These are phyloP conservation scores for Aspergillus carlsbadensis DNA, from an alignment of 495 filamentous ascomycete species.

Conservation along the genomic window DNA sequence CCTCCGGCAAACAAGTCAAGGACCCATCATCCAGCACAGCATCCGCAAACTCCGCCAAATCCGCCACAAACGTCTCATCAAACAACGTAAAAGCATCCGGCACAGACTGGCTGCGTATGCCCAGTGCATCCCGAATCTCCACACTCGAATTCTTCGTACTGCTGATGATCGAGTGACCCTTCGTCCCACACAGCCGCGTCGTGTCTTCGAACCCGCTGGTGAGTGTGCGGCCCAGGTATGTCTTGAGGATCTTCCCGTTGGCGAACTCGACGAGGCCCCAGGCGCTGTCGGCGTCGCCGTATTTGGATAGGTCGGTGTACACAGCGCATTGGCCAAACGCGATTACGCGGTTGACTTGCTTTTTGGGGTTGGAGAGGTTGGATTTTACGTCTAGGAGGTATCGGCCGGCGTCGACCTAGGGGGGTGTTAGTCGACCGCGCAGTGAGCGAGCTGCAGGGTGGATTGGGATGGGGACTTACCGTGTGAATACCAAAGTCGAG, in stretches of 20 bases:
- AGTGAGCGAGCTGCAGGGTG: background rate
- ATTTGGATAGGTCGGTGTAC: slow-evolving; percentile 2
- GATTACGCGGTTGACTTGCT: slow-evolving; percentile 8
- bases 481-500: slow-evolving; percentile 2
- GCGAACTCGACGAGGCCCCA: slow-evolving; percentile 4
- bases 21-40: background rate
- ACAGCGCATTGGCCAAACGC: background rate
- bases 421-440: background rate
- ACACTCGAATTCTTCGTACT: background rate
- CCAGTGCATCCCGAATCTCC: background rate
- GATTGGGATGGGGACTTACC: background rate
- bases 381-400: slow-evolving; percentile 5
- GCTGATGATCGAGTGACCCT: slow-evolving; percentile 9
- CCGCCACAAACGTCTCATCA: slow-evolving; percentile 1
- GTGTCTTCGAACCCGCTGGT: slow-evolving; percentile 5
- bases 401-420: slow-evolving; percentile 2
- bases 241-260: slow-evolving; percentile 6
- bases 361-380: slow-evolving; percentile 1
- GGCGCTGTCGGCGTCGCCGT: slow-evolving; percentile 2
- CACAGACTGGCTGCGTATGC: background rate
- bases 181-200: slow-evolving; percentile 2
- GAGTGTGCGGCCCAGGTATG: slow-evolving; percentile 2
- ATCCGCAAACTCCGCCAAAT: slow-evolving; percentile 1
- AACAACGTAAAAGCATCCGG: slow-evolving; percentile 4
- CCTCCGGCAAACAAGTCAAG: slow-evolving; percentile 1